Evolutionary conservation across 768 basidiomycete genomes (phyloP).

Genomic region (Auriscalpium orientale): DNA sequence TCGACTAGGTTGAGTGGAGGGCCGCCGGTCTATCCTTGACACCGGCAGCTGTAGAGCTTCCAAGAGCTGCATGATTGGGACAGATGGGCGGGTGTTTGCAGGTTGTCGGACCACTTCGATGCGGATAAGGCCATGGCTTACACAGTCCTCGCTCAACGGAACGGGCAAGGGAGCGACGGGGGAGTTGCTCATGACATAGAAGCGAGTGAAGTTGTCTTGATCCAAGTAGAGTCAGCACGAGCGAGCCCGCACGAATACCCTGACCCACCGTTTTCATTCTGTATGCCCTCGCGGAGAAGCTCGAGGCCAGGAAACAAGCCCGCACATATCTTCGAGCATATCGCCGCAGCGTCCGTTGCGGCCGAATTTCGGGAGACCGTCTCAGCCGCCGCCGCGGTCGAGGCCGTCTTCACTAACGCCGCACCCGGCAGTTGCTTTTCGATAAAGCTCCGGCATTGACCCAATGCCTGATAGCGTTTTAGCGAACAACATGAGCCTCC

Average conservation of each 20-base stretch:
- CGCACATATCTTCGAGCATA: conserved; percentile 62
- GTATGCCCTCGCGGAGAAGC: conserved; percentile 54
- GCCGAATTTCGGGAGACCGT: conserved; percentile 32
- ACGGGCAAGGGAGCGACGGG: not conserved
- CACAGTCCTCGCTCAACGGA: conserved; percentile 1
- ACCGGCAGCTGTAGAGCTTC: conserved; percentile 35
- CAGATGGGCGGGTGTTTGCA: not conserved
- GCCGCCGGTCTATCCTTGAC: conserved; percentile 58
- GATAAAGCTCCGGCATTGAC: conserved; percentile 68
- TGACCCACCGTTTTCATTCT: conserved; percentile 45
- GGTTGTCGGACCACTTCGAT: conserved; percentile 14
- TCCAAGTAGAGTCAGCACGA: not conserved
- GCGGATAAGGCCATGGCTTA: conserved; percentile 33
- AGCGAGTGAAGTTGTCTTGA: conserved; percentile 63
- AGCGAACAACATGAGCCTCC: not conserved
- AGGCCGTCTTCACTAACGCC: conserved; percentile 47
- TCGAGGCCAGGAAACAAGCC: conserved; percentile 55
- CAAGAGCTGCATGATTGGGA: conserved; percentile 23
- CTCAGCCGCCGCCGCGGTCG: conserved; percentile 68
- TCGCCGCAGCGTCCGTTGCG: conserved; percentile 52
- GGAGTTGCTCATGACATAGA: conserved; percentile 48
- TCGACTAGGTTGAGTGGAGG: conserved; percentile 35
- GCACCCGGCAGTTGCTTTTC: conserved; percentile 43
- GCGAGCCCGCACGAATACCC: not conserved
- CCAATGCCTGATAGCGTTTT: conserved; percentile 47